These are phyloP conservation scores for Hortiboletus flavorubellus DNA, from an alignment of 768 basidiomycete species.

Conservation along the genomic window DNA sequence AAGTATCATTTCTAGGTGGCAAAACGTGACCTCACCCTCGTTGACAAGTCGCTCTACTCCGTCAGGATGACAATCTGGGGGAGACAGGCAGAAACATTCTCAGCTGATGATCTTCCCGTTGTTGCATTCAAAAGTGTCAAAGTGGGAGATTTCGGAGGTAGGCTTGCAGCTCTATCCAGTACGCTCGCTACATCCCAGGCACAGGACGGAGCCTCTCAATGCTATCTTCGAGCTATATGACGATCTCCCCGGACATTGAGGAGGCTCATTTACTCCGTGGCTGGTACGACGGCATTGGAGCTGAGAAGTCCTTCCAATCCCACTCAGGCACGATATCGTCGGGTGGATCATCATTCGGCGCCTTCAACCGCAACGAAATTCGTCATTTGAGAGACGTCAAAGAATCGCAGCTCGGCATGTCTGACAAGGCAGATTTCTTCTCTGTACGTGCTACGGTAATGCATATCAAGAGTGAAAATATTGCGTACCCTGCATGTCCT, in stretches of 20 bases:
- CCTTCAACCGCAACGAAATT: conserved; percentile 70
- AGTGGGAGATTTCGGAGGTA: conserved; percentile 89
- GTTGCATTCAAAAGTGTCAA: conserved; percentile 93
- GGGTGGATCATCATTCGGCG: conserved; percentile 37
- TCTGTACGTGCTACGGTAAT: conserved; percentile 78
- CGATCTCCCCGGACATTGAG: conserved; percentile 87
- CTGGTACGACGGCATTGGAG: conserved; percentile 83
- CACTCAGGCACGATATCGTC: conserved; percentile 47
- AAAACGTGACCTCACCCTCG: conserved; percentile 88
- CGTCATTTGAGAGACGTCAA: conserved; percentile 76
- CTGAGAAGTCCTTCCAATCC: conserved; percentile 62
- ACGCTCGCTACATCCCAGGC: conserved; percentile 6
- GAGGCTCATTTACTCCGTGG: conserved; percentile 84
- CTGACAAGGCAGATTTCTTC: conserved; percentile 80
- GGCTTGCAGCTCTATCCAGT: conserved; percentile 5
- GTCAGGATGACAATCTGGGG: conserved; percentile 94
- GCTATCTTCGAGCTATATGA: conserved; percentile 76
- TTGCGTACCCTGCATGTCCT: conserved; percentile 89
- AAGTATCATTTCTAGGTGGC: conserved; percentile 48
- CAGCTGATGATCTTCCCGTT: conserved; percentile 57
- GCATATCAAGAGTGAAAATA: conserved; percentile 79
- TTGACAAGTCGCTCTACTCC: conserved; percentile 75
- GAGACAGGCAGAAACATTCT: conserved; percentile 83
- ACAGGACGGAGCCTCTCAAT: conserved; percentile 82
- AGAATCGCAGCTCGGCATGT: conserved; percentile 67